Evolutionary conservation across 768 basidiomycete genomes (phyloP).

Genomic region (Lyophyllum semitale): DNA sequence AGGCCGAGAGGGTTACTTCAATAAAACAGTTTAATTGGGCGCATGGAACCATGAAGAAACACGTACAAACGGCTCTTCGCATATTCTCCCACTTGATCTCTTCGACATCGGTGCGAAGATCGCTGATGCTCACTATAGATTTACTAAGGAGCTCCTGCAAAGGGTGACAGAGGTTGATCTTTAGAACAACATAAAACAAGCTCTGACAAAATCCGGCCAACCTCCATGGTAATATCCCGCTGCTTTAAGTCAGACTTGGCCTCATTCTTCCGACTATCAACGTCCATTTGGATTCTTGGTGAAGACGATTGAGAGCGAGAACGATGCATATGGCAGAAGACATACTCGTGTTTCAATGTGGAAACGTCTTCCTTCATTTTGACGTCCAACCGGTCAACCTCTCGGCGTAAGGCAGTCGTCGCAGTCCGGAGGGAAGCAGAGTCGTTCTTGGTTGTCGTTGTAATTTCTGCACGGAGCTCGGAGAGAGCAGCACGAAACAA

Average conservation of each 20-base stretch:
- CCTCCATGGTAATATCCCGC: slow-evolving; percentile 85
- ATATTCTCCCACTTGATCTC: slow-evolving; percentile 90
- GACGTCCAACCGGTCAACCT: slow-evolving; percentile 81
- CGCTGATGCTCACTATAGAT: slow-evolving; percentile 71
- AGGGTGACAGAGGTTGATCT: neutral
- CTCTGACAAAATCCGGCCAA: slow-evolving; percentile 28
- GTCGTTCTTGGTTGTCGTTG: slow-evolving; percentile 82
- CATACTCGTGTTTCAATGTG: slow-evolving; percentile 90
- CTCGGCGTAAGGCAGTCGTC: slow-evolving; percentile 76
- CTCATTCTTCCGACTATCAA: slow-evolving; percentile 93
- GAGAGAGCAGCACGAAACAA: slow-evolving; percentile 92
- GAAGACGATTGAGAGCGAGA: slow-evolving; percentile 3
- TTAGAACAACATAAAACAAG: neutral
- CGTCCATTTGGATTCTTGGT: slow-evolving; percentile 92
- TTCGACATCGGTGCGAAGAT: slow-evolving; percentile 79
- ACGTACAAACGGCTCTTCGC: slow-evolving; percentile 77
- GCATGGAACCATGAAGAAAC: neutral
- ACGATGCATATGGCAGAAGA: slow-evolving; percentile 17
- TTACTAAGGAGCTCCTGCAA: slow-evolving; percentile 76
- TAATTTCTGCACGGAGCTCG: slow-evolving; percentile 85
- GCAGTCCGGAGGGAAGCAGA: slow-evolving; percentile 78
- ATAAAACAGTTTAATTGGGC: slow-evolving; percentile 2
- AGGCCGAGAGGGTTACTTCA: slow-evolving; percentile 62
- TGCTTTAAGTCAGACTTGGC: slow-evolving; percentile 80
- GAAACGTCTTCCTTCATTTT: slow-evolving; percentile 94